Evolutionary conservation across 768 basidiomycete genomes (phyloP).

Genomic region (Pleurotus salmoneostramineus): DNA sequence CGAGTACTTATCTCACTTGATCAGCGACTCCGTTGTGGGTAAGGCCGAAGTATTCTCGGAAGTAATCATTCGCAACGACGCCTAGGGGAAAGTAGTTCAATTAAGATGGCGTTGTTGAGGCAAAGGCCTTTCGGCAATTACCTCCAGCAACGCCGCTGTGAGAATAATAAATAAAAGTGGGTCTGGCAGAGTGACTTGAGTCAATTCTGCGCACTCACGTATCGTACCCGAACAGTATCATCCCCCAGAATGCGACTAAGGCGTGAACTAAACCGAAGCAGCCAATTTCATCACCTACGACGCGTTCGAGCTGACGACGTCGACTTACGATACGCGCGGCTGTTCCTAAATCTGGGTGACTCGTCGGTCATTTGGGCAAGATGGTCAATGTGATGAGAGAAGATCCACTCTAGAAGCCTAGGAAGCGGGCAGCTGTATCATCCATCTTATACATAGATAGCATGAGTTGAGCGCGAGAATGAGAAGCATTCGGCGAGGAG

Average conservation of each 20-base stretch:
- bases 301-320: too few species aligned
- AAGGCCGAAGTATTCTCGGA: constrained; percentile 61
- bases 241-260: constrained; percentile 49
- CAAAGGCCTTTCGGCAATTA: constrained; percentile 19
- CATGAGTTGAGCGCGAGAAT: too few species aligned
- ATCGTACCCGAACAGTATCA: constrained; percentile 2
- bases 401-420: too few species aligned
- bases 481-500: too few species aligned
- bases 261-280: constrained; percentile 36
- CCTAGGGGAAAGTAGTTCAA: constrained; percentile 16
- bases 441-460: too few species aligned
- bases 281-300: too few species aligned
- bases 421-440: too few species aligned
- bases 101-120: not conserved
- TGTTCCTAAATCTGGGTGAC: too few species aligned
- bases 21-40: constrained; percentile 30
- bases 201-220: constrained; percentile 5
- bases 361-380: too few species aligned
- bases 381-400: too few species aligned
- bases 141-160: constrained; percentile 31
- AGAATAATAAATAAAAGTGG: not conserved
- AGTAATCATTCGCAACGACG: constrained; percentile 61
- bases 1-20: constrained; percentile 12
- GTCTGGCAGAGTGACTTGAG: not conserved
- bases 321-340: too few species aligned